phyloP scores from a whole-genome alignment of 1,284 basidiomycete genomes.

The Athelia sp. region DNA sequence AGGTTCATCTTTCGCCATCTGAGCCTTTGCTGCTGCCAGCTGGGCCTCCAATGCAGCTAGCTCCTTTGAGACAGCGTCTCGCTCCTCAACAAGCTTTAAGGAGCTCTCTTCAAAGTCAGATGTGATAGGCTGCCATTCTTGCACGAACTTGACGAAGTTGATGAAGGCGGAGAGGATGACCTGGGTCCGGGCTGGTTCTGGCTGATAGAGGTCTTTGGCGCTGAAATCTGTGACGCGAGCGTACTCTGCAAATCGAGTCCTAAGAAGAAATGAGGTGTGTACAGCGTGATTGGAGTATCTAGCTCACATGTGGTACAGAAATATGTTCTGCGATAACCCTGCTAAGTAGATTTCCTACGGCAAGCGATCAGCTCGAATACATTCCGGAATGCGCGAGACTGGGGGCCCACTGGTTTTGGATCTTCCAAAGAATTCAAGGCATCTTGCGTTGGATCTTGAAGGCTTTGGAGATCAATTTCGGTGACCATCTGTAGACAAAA shows the following conservation, averaged over 20 bases:
- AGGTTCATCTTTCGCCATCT: slow-evolving; percentile 69
- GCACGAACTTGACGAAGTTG: slow-evolving; percentile 89
- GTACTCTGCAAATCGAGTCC: slow-evolving; percentile 62
- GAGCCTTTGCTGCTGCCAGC: slow-evolving; percentile 37
- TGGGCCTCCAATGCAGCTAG: slow-evolving; percentile 40
- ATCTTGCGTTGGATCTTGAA: slow-evolving; percentile 56
- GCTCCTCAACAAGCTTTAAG: slow-evolving; percentile 48
- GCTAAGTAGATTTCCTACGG: slow-evolving; percentile 59
- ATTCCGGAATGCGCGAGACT: too few species aligned
- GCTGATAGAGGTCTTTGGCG: slow-evolving; percentile 67
- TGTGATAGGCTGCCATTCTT: slow-evolving; percentile 63
- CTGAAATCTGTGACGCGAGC: slow-evolving; percentile 79
- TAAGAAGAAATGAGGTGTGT: slow-evolving; percentile 20
- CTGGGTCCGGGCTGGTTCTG: slow-evolving; percentile 68
- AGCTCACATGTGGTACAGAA: slow-evolving; percentile 62
- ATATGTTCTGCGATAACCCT: slow-evolving; percentile 53
- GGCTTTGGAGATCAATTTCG: slow-evolving; percentile 50
- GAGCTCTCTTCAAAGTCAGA: slow-evolving; percentile 57
- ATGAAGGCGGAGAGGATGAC: slow-evolving; percentile 81
- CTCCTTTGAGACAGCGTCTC: slow-evolving; percentile 47
- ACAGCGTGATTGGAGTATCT: neutral
- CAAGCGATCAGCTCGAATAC: neutral
- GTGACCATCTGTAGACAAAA: slow-evolving; percentile 71
- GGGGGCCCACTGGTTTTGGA: slow-evolving; percentile 44
- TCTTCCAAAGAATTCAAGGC: slow-evolving; percentile 47